phyloP scores from a whole-genome alignment of 805 yeast species.

The Sugiyamaella smithiae region DNA sequence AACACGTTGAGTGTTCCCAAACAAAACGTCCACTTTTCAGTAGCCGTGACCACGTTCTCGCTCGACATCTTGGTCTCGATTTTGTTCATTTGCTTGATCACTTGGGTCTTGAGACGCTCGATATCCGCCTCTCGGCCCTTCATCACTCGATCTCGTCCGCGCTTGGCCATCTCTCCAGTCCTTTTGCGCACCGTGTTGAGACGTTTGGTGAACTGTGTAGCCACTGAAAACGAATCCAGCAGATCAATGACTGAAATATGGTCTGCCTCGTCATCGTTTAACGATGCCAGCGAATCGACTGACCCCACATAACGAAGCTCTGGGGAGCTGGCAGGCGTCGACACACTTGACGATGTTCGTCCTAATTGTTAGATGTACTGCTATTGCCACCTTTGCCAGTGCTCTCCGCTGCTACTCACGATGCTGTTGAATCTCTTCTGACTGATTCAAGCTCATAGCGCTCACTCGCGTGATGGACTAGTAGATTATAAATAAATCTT shows the following conservation, averaged over 20 bases:
- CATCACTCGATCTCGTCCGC: constrained; percentile 27
- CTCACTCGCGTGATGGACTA: too few relatives aligned
- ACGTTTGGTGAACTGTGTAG: constrained; percentile 27
- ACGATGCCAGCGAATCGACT: constrained; percentile 18
- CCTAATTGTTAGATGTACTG: background rate
- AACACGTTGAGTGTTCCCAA: constrained; percentile 66
- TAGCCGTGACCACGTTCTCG: constrained; percentile 35
- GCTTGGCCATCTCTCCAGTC: constrained; percentile 29
- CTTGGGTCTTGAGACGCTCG: constrained; percentile 28
- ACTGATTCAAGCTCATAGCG: background rate
- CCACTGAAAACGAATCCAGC: constrained; percentile 33
- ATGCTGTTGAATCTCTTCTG: background rate
- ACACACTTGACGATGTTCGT: constrained; percentile 1
- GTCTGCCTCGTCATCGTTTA: constrained; percentile 24
- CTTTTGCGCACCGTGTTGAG: constrained; percentile 27
- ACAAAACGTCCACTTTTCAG: constrained; percentile 82
- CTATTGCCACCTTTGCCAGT: background rate
- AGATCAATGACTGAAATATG: constrained; percentile 34
- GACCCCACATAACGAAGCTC: constrained; percentile 16
- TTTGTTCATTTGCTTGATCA: constrained; percentile 29
- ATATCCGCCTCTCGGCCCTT: constrained; percentile 32
- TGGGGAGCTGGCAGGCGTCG: constrained; percentile 16
- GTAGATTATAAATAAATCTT: too few relatives aligned
- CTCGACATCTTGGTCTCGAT: constrained; percentile 30
- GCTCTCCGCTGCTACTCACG: background rate